These are phyloP conservation scores for Ganoderma leucocontextum DNA, from an alignment of 1,284 basidiomycete species.

Conservation along the genomic window DNA sequence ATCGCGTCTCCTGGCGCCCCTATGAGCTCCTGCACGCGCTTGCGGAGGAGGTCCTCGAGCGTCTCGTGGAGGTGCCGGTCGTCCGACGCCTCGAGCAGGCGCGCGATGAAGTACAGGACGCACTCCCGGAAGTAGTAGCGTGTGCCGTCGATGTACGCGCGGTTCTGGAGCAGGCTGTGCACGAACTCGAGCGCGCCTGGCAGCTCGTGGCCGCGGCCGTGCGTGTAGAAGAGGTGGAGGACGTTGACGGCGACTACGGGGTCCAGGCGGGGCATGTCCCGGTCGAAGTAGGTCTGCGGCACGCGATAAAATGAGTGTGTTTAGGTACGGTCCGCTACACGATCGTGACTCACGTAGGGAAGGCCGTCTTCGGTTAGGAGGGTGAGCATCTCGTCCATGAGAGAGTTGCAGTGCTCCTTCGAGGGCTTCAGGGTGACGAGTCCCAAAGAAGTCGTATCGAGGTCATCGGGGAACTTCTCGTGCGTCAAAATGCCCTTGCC, in stretches of 20 bases:
- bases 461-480: slow-evolving; percentile 49
- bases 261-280: slow-evolving; percentile 23
- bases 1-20: slow-evolving; percentile 52
- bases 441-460: slow-evolving; percentile 42
- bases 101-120: slow-evolving; percentile 57
- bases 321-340: background rate
- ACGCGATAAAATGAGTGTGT: background rate
- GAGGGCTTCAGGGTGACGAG: slow-evolving; percentile 18
- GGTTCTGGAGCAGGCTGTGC: slow-evolving; percentile 51
- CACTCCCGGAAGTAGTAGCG: slow-evolving; percentile 59
- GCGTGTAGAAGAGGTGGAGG: slow-evolving; percentile 53
- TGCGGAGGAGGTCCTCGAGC: slow-evolving; percentile 47
- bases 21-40: slow-evolving; percentile 53
- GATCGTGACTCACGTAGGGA: slow-evolving; percentile 7
- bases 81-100: slow-evolving; percentile 48
- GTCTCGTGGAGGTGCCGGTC: slow-evolving; percentile 45
- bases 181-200: slow-evolving; percentile 54
- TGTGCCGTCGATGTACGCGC: slow-evolving; percentile 58
- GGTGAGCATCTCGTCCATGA: slow-evolving; percentile 20
- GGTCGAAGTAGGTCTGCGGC: slow-evolving; percentile 47
- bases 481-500: slow-evolving; percentile 49
- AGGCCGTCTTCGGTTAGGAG: slow-evolving; percentile 16
- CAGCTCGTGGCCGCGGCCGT: slow-evolving; percentile 54
- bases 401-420: slow-evolving; percentile 14
- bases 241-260: slow-evolving; percentile 60